Conservation (phyloP, 768 basidiomycete species). For the Leccinellum luteum region DNA sequence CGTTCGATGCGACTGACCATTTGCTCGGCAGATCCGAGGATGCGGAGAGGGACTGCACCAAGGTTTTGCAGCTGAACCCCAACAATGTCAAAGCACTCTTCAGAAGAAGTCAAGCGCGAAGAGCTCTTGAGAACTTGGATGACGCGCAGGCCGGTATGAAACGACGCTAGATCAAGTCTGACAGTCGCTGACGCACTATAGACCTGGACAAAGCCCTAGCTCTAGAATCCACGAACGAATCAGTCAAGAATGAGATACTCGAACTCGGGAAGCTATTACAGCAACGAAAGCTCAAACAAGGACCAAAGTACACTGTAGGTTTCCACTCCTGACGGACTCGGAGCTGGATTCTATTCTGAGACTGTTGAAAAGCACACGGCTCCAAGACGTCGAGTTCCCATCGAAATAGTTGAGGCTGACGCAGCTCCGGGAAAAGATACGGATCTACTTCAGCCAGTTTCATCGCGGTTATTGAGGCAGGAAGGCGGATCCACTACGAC, state of each 20-base stretch:
- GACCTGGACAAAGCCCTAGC: conserved; percentile 59
- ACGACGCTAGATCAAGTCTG: not conserved
- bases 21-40: conserved; percentile 59
- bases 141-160: conserved; percentile 60
- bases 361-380: conserved; percentile 1
- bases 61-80: conserved; percentile 51
- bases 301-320: conserved; percentile 33
- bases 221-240: conserved; percentile 62
- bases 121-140: conserved; percentile 47
- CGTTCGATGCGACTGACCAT: conserved; percentile 2
- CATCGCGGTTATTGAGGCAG: conserved; percentile 33
- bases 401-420: conserved; percentile 51
- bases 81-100: conserved; percentile 80
- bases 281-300: conserved; percentile 29
- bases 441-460: conserved; percentile 38
- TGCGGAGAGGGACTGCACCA: conserved; percentile 77
- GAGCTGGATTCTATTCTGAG: conserved; percentile 12
- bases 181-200: conserved; percentile 27
- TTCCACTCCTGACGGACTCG: not conserved
- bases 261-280: conserved; percentile 45
- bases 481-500: conserved; percentile 14
- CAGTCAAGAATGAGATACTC: conserved; percentile 60
- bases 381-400: conserved; percentile 59
- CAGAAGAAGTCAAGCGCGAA: conserved; percentile 71
- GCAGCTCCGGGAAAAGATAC: conserved; percentile 7